A percentile compares a stretch with the other conserved stretches of the same genome.
phyloP scores from a whole-genome alignment of 441 rosid genomes.

The Gossypium trilobum region DNA sequence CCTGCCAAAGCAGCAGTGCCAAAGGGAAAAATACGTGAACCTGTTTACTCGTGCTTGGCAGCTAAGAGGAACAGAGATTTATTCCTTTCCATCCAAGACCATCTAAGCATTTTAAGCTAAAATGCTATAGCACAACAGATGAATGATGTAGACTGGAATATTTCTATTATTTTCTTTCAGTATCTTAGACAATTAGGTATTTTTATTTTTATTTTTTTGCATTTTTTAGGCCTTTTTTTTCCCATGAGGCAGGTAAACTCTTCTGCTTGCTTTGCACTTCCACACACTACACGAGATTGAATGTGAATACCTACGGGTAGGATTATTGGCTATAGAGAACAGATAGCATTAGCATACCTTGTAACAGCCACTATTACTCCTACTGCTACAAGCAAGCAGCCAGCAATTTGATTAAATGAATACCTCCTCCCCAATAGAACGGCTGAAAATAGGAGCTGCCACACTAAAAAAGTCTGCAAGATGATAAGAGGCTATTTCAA shows the following conservation, averaged over 20 bases:
- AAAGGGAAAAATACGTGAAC: not conserved
- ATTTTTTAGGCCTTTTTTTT: not conserved
- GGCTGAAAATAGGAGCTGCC: conserved; percentile 66
- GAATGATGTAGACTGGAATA: not conserved
- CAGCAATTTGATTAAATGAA: conserved; percentile 47
- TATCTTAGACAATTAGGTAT: not conserved
- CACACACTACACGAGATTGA: not conserved
- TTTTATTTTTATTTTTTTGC: not conserved
- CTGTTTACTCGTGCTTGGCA: not conserved
- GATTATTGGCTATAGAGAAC: not conserved
- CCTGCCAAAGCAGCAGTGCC: not conserved
- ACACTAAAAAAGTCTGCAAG: conserved; percentile 71
- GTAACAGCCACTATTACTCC: conserved; percentile 74
- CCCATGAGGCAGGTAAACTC: not conserved
- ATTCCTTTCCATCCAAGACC: not conserved
- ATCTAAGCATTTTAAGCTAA: not conserved
- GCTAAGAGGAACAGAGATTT: not conserved
- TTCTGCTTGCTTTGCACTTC: not conserved
- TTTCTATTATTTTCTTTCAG: not conserved
- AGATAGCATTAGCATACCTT: conserved; percentile 33
- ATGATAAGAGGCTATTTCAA: conserved; percentile 7
- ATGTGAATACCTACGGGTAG: not conserved
- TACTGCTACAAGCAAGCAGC: conserved; percentile 71
- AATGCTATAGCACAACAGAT: not conserved
- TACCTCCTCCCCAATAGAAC: conserved; percentile 56